phyloP scores from a whole-genome alignment of 148 eudicot genomes.

The Persicaria tinctoria region DNA sequence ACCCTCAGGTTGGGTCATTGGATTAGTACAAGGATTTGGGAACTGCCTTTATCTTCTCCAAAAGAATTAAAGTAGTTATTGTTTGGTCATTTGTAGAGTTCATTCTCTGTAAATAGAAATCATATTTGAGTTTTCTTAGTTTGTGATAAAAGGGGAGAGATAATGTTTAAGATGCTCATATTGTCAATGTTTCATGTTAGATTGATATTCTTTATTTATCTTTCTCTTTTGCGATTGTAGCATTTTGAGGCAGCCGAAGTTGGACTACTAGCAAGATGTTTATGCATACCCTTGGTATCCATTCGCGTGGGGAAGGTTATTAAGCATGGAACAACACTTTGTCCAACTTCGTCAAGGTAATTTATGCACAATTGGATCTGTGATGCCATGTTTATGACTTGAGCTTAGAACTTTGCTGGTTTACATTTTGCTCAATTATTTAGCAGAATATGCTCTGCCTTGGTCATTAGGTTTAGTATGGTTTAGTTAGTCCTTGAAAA shows the following conservation, averaged over 20 bases:
- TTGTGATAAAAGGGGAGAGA: neutral
- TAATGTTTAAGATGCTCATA: neutral
- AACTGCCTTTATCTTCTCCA: neutral
- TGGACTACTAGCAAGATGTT: constrained; percentile 78
- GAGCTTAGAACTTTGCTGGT: neutral
- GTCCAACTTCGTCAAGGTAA: constrained; percentile 71
- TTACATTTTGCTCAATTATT: neutral
- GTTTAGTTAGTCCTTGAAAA: neutral
- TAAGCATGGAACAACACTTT: constrained; percentile 62
- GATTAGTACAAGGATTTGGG: neutral
- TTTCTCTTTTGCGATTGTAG: constrained; percentile 26
- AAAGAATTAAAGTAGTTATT: neutral
- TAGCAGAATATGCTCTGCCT: neutral
- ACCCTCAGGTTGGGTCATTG: neutral
- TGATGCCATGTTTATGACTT: neutral
- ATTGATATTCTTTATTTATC: neutral
- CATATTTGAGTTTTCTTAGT: neutral
- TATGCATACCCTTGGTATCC: constrained; percentile 87
- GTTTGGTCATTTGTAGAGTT: neutral
- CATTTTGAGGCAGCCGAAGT: constrained; percentile 91
- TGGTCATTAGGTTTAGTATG: neutral
- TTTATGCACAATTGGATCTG: neutral
- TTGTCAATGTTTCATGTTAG: neutral
- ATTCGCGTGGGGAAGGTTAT: constrained; percentile 80
- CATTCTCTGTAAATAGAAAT: neutral